These are phyloP conservation scores for Ceratonia siliqua DNA, from an alignment of 306 rosid species.

Conservation along the genomic window DNA sequence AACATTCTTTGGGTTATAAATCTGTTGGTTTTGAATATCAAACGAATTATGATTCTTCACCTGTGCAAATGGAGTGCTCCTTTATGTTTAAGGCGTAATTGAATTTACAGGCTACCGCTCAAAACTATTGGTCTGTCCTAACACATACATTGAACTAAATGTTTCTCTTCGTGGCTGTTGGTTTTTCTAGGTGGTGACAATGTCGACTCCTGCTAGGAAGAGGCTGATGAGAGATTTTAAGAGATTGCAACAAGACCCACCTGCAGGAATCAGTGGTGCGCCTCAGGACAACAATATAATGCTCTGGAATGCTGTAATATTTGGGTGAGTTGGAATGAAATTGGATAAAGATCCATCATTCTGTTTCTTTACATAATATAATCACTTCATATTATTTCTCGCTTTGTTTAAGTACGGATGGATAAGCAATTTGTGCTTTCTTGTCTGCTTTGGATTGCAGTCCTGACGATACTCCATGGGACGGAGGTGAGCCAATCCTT, in stretches of 20 bases:
- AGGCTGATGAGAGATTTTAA: conserved; percentile 90
- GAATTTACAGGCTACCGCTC: too few relatives aligned
- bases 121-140: too few relatives aligned
- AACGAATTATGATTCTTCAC: not conserved
- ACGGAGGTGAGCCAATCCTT: conserved; percentile 44
- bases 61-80: not conserved
- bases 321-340: conserved; percentile 59
- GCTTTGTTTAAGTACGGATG: conserved; percentile 36
- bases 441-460: conserved; percentile 55
- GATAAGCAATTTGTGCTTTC: conserved; percentile 43
- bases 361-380: not conserved
- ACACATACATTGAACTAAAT: not conserved
- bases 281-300: conserved; percentile 85
- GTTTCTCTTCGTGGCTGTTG: conserved; percentile 16
- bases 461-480: conserved; percentile 59
- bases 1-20: not conserved
- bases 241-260: conserved; percentile 94
- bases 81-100: not conserved
- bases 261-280: conserved; percentile 95
- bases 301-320: conserved; percentile 94
- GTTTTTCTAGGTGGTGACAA: conserved; percentile 53
- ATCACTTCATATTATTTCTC: conserved; percentile 20
- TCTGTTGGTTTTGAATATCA: not conserved
- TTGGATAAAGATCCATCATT: conserved; percentile 12
- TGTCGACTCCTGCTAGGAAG: conserved; percentile 88